Evolutionary conservation across 2,329 filamentous ascomycete species (phyloP).

Genomic region (Ciborinia camelliae): DNA sequence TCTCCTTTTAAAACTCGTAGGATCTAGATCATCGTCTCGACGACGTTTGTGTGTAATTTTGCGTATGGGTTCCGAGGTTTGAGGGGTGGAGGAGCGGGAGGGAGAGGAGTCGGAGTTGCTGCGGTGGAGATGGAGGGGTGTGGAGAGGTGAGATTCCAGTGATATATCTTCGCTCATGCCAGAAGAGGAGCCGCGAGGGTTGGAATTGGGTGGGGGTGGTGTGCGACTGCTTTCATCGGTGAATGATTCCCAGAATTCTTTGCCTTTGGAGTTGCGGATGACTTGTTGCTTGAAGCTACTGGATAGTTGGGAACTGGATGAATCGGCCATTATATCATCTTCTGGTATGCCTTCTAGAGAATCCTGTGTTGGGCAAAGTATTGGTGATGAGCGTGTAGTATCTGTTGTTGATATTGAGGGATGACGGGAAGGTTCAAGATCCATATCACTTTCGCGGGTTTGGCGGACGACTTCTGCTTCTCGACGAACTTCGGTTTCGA

Average conservation of each 20-base stretch:
- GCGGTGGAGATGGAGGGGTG: conserved; percentile 32
- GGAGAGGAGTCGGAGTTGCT: conserved; percentile 31
- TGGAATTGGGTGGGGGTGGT: conserved; percentile 50
- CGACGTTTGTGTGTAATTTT: conserved; percentile 80
- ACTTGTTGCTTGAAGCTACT: conserved; percentile 73
- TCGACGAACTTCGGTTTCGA: conserved; percentile 83
- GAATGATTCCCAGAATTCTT: conserved; percentile 76
- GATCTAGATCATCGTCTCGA: conserved; percentile 87
- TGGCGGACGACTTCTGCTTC: conserved; percentile 96
- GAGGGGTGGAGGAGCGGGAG: conserved; percentile 35
- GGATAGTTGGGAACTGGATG: conserved; percentile 43
- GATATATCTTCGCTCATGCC: conserved; percentile 66
- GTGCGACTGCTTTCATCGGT: conserved; percentile 61
- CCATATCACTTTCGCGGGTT: conserved; percentile 83
- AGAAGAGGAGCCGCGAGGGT: conserved; percentile 57
- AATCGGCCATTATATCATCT: conserved; percentile 63
- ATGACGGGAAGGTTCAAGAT: conserved; percentile 48
- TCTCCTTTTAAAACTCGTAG: conserved; percentile 80
- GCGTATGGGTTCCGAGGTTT: conserved; percentile 69
- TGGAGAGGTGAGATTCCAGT: conserved; percentile 29
- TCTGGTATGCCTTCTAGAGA: conserved; percentile 70
- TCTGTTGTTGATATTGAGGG: conserved; percentile 45
- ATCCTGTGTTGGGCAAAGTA: conserved; percentile 54
- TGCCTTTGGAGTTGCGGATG: conserved; percentile 67
- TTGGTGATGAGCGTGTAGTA: conserved; percentile 61